phyloP scores from a whole-genome alignment of 805 yeast genomes.

The Nakazawaea pomicola region DNA sequence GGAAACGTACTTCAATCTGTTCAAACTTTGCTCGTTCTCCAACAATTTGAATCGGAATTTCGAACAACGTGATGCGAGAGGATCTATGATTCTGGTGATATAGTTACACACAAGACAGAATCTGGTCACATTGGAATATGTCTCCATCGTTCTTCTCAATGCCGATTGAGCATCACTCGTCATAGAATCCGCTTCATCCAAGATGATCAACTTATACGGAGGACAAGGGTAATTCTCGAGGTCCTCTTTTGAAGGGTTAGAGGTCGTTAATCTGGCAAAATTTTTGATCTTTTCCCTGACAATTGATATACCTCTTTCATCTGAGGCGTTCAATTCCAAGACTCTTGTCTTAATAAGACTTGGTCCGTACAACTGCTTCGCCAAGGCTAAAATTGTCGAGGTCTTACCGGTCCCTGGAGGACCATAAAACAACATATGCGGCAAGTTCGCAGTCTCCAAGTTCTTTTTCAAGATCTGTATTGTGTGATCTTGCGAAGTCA shows the following conservation, averaged over 20 bases:
- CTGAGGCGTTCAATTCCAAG: conserved; percentile 82
- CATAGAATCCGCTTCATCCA: conserved; percentile 98
- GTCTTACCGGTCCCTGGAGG: conserved; percentile 96
- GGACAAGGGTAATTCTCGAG: conserved; percentile 85
- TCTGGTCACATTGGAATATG: conserved; percentile 82
- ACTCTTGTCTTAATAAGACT: conserved; percentile 62
- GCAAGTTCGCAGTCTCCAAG: conserved; percentile 73
- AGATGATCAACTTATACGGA: conserved; percentile 86
- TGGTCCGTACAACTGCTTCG: conserved; percentile 78
- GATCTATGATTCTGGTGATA: conserved; percentile 94
- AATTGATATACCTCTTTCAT: conserved; percentile 85
- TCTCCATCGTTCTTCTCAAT: conserved; percentile 89
- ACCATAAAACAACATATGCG: conserved; percentile 89
- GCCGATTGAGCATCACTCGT: conserved; percentile 96
- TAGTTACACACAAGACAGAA: conserved; percentile 95
- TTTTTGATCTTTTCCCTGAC: conserved; percentile 82
- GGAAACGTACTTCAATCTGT: conserved; percentile 59
- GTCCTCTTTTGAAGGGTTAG: conserved; percentile 72
- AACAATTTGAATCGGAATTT: conserved; percentile 86
- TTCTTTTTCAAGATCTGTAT: conserved; percentile 78
- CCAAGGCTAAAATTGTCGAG: conserved; percentile 79
- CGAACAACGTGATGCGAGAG: conserved; percentile 93
- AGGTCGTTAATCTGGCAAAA: conserved; percentile 80
- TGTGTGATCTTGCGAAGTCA: conserved; percentile 89
- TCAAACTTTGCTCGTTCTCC: conserved; percentile 64